Conservation (phyloP, 2,329 filamentous ascomycete genomes). For the Byssochlamys sp. region DNA sequence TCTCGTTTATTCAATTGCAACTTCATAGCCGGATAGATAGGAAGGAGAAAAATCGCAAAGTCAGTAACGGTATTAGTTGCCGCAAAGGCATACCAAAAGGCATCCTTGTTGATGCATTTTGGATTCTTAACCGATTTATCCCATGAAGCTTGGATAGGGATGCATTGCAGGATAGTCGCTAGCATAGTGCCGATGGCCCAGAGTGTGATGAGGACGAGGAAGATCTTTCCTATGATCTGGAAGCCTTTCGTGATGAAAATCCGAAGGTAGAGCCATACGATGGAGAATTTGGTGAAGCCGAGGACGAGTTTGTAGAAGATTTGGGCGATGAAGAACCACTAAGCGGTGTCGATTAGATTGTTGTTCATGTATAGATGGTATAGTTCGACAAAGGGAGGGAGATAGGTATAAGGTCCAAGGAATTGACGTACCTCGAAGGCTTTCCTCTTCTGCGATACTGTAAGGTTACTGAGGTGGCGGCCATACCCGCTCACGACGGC, state of each 20-base stretch:
- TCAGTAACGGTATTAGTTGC: conserved; percentile 28
- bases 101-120: conserved; percentile 19
- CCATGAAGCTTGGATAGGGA: conserved; percentile 22
- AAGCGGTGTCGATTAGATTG: background rate
- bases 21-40: conserved; percentile 22
- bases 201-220: conserved; percentile 21
- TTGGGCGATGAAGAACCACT: conserved; percentile 22
- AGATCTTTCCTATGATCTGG: conserved; percentile 14
- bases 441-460: conserved; percentile 1
- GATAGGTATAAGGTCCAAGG: no score
- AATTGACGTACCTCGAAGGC: background rate
- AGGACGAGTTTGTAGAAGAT: conserved; percentile 30
- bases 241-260: conserved; percentile 23
- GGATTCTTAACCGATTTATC: conserved; percentile 16
- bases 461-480: conserved; percentile 8
- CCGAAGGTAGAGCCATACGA: conserved; percentile 24
- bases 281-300: conserved; percentile 25
- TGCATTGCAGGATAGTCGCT: conserved; percentile 25
- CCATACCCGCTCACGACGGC: conserved; percentile 12
- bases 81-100: conserved; percentile 20
- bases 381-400: no score
- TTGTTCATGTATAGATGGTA: no score
- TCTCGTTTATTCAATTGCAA: conserved; percentile 23
- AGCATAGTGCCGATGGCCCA: conserved; percentile 21
- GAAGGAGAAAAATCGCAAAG: conserved; percentile 22